These are phyloP conservation scores for Cercospora zeae-maydis DNA, from an alignment of 2,329 filamentous ascomycete species.

Conservation along the genomic window DNA sequence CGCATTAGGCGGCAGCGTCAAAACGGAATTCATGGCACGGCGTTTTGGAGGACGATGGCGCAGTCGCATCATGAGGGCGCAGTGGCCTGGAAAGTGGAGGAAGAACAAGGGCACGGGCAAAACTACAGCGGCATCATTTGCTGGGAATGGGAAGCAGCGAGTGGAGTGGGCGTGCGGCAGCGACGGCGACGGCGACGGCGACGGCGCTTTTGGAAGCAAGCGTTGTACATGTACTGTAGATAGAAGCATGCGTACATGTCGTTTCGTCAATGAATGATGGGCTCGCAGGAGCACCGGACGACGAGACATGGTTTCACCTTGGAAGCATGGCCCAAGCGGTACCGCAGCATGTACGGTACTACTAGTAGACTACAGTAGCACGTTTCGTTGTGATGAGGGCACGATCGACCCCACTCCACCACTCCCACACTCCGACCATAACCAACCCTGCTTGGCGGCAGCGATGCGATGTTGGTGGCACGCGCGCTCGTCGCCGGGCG, in stretches of 20 bases:
- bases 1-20: conserved; percentile 37
- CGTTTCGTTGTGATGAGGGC: background rate
- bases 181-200: background rate
- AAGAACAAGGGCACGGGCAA: conserved; percentile 2
- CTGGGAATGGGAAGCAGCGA: background rate
- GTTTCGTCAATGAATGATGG: background rate
- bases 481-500: background rate
- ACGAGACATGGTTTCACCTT: background rate
- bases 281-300: background rate
- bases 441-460: background rate
- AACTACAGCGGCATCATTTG: background rate
- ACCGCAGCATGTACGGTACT: background rate
- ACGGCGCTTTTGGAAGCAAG: conserved; percentile 15
- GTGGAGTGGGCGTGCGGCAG: background rate
- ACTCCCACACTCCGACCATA: too few species aligned
- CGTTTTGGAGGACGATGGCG: conserved; percentile 12
- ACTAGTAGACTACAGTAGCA: too few species aligned
- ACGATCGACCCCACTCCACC: background rate
- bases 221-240: conserved; percentile 11
- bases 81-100: background rate
- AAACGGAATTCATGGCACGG: conserved; percentile 21
- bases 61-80: background rate
- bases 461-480: background rate
- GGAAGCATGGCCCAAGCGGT: background rate
- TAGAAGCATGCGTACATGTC: conserved; percentile 2